Base-by-base conservation (phyloP, 176 grass and related monocot genomes). In the Oryza meridionalis region DNA sequence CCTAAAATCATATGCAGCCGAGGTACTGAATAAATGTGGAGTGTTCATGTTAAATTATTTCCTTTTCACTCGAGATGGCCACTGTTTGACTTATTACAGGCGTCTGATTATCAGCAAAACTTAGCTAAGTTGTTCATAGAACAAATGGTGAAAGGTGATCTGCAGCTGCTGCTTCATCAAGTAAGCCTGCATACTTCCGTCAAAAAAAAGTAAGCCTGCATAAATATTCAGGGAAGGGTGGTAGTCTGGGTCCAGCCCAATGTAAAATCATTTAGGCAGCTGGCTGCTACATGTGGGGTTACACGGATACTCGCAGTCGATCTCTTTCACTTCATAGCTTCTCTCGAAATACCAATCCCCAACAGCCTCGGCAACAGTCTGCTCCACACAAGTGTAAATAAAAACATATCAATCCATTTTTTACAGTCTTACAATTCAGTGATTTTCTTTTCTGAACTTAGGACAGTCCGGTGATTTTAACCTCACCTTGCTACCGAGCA, bases 301-400 rank as follows among this genome's bases (percentile, higher is more conserved):
- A 62, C 85, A 87, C 59, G 94, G 92, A 51, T 94, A 94, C 37
- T 89, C 68, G 31, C 90, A 78, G 68, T 94, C 92, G 9, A 94
- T 92, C 33, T 65, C 32, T 58, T 90, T 87, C 11, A 81, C 65
- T 31, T 76, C 45, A 43, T 77, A 5, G 6, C 25, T 76, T 77
- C 92, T 87, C 8, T 85, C 81, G 24, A 92, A 97, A 75, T 94
- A 87, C 94, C 94, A 97, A 78, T 97, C 94, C 27, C 90, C 94
- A 72, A 94, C 74, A 65, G 92, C 78, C 47, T 90, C 65, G 44
- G 90, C 86, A 29, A 94, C 85, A 19, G 84, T 85, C 94, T 97
- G 83, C 33, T 76, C 17, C 2, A 12, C 27, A 44, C 21, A 33
- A 80, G 4, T 10, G 11, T 9, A 2, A 70, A 24, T 35, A 0